These are phyloP conservation scores for Hymenotorrendiella dingleyae DNA, from an alignment of 2,329 filamentous ascomycete species.

Conservation along the genomic window DNA sequence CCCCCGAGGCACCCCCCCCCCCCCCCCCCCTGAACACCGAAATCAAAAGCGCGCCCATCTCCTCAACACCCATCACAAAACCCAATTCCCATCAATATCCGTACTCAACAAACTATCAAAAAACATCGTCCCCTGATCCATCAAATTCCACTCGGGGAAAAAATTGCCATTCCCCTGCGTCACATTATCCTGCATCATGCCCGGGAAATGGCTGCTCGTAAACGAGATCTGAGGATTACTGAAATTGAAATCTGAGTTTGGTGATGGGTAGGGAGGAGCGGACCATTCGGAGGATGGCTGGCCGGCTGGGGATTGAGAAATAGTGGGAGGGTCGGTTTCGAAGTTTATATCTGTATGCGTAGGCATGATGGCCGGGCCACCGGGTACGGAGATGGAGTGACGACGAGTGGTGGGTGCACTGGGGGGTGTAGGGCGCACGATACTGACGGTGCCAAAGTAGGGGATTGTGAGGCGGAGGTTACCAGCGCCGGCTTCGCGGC, in stretches of 20 bases:
- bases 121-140: conserved; percentile 24
- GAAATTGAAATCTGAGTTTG: neutral
- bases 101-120: conserved; percentile 29
- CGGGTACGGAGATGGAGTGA: too few species aligned
- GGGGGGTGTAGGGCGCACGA: conserved; percentile 15
- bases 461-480: conserved; percentile 29
- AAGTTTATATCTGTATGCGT: neutral
- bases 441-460: conserved; percentile 29
- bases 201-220: conserved; percentile 18
- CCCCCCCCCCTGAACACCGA: too few species aligned
- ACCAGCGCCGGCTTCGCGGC: conserved; percentile 8
- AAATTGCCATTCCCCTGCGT: neutral
- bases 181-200: conserved; percentile 11
- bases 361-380: neutral
- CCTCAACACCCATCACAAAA: neutral
- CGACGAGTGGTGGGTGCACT: neutral
- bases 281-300: conserved; percentile 6
- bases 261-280: neutral
- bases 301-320: too few species aligned
- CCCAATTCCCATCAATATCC: conserved; percentile 30
- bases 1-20: too few species aligned
- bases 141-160: conserved; percentile 19
- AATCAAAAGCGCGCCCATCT: too few species aligned
- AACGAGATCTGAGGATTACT: conserved; percentile 21
- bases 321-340: too few species aligned